A percentile compares a stretch with the other conserved stretches of the same genome.
Evolutionary conservation across 2,329 filamentous ascomycete species (phyloP).

Genomic region (Neopestalotiopsis sp.): DNA sequence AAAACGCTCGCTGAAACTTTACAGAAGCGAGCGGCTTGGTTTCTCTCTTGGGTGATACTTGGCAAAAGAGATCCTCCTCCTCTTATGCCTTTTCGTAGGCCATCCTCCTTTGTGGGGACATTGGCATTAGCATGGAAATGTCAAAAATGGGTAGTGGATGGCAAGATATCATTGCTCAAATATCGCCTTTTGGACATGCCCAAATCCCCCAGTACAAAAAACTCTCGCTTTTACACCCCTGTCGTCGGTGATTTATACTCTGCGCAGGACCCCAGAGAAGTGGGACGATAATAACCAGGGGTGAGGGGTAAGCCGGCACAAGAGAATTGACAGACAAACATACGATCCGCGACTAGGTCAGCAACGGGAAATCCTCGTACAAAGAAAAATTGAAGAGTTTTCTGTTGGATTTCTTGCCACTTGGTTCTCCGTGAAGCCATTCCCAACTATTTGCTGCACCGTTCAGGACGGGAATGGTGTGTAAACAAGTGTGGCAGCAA

Average conservation of each 20-base stretch:
- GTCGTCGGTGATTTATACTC: not conserved
- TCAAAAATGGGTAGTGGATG: not conserved
- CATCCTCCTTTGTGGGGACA: no score
- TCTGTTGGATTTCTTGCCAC: not conserved
- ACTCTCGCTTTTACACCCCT: not conserved
- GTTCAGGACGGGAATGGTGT: not conserved
- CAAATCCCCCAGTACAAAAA: not conserved
- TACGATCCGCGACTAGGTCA: not conserved
- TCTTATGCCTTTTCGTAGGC: not conserved
- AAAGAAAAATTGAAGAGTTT: not conserved
- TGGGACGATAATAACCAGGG: not conserved
- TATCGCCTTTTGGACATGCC: not conserved
- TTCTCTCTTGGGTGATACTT: not conserved
- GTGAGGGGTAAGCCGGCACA: not conserved
- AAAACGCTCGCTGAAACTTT: not conserved
- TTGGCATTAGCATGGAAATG: not conserved
- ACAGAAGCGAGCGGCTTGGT: not conserved
- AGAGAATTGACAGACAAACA: not conserved
- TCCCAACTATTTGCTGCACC: constrained; percentile 5
- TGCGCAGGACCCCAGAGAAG: not conserved
- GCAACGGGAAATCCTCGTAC: not conserved
- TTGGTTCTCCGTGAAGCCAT: not conserved
- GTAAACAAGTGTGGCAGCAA: not conserved
- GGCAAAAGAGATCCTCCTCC: not conserved
- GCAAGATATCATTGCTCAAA: not conserved